Conservation (phyloP, 1,139 yeast species). For the Magnusiomyces clavatus region DNA sequence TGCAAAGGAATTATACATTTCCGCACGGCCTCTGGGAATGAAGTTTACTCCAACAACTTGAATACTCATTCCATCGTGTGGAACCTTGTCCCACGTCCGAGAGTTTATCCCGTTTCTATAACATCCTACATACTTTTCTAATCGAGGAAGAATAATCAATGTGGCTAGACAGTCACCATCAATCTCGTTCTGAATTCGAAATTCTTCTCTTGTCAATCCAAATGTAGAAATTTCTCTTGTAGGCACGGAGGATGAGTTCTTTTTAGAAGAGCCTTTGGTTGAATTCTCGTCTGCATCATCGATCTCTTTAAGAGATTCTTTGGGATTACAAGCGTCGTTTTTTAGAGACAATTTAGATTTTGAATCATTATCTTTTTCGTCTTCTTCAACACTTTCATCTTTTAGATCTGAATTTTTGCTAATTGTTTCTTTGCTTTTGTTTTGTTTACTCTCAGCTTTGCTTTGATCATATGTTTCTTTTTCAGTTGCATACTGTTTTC, state of each 20-base stretch:
- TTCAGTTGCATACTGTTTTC: neutral
- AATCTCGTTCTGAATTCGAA: neutral
- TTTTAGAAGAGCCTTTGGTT: no score
- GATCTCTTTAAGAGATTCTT: neutral
- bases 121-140: conserved; percentile 53
- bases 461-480: neutral
- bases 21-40: conserved; percentile 24
- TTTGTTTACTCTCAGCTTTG: neutral
- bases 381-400: neutral
- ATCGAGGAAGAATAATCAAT: conserved; percentile 59
- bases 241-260: no score
- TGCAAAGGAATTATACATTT: no score
- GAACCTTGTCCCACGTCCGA: conserved; percentile 50
- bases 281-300: neutral
- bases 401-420: neutral
- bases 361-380: neutral
- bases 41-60: conserved; percentile 46
- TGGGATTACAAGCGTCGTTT: neutral
- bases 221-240: no score
- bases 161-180: conserved; percentile 60
- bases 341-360: neutral
- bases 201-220: no score
- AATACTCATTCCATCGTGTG: conserved; percentile 66
- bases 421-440: conserved; percentile 6
- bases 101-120: conserved; percentile 64